These are phyloP conservation scores for Moringa oleifera DNA, from an alignment of 345 rosid species.

Conservation along the genomic window DNA sequence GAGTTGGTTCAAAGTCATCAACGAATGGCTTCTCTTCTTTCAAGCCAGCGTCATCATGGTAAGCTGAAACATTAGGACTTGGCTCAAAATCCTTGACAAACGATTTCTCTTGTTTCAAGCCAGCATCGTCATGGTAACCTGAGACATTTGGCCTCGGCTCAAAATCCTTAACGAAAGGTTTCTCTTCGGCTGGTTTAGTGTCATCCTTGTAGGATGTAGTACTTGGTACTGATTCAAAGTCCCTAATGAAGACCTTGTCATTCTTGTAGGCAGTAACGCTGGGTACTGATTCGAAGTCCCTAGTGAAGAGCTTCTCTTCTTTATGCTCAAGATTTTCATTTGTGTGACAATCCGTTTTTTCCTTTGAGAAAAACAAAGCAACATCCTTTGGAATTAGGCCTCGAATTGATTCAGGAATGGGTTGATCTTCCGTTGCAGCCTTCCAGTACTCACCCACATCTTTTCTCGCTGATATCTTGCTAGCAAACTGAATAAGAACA, in stretches of 20 bases:
- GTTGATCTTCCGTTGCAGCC: neutral
- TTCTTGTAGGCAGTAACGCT: neutral
- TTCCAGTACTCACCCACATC: neutral
- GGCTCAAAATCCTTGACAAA: neutral
- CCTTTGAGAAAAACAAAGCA: neutral
- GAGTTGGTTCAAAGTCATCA: neutral
- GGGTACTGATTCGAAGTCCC: neutral
- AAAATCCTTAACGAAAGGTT: slow-evolving; percentile 2
- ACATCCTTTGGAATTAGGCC: neutral
- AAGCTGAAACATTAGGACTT: neutral
- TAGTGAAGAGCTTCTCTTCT: neutral
- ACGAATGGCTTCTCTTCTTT: neutral
- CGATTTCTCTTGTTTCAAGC: neutral
- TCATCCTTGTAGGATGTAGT: too few species aligned
- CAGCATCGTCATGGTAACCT: slow-evolving; percentile 7
- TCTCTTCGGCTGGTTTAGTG: slow-evolving; percentile 4
- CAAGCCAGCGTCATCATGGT: too few species aligned
- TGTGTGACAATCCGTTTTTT: neutral
- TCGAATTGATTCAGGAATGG: neutral
- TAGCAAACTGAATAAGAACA: neutral
- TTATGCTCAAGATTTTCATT: neutral
- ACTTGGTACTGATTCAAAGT: slow-evolving; percentile 16
- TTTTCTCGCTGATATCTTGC: neutral
- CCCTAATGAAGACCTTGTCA: neutral
- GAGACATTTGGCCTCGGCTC: slow-evolving; percentile 13